Evolutionary conservation across 2,329 filamentous ascomycete species (phyloP).

Genomic region (Magnaporthiopsis incrustans): DNA sequence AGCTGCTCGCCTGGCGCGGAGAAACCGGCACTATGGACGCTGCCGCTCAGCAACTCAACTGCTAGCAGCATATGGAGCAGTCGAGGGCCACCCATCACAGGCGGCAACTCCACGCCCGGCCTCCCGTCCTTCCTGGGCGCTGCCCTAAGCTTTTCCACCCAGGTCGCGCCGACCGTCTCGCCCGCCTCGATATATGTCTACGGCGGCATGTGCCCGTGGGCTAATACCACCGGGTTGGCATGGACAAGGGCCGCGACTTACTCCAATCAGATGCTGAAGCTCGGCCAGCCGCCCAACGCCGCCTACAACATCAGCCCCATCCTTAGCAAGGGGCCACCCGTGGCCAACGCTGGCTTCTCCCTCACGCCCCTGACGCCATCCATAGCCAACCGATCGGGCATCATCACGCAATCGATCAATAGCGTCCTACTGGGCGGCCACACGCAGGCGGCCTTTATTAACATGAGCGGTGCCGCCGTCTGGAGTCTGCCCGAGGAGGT

Average conservation of each 20-base stretch:
- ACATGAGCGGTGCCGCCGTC: conserved; percentile 84
- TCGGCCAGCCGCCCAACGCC: conserved; percentile 39
- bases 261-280: conserved; percentile 67
- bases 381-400: conserved; percentile 57
- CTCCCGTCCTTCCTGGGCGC: conserved; percentile 44
- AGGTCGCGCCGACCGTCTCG: conserved; percentile 42
- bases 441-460: conserved; percentile 75
- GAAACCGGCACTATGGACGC: conserved; percentile 59
- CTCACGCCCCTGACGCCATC: conserved; percentile 67
- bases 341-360: conserved; percentile 80
- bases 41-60: conserved; percentile 36
- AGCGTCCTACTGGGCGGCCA: conserved; percentile 83
- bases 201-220: conserved; percentile 76
- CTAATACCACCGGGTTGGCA: conserved; percentile 29
- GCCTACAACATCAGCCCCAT: conserved; percentile 30
- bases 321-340: conserved; percentile 50
- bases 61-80: conserved; percentile 29
- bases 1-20: conserved; percentile 47
- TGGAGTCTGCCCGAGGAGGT: conserved; percentile 80
- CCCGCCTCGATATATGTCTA: conserved; percentile 62
- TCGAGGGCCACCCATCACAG: conserved; percentile 15
- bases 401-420: conserved; percentile 63
- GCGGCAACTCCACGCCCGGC: conserved; percentile 3
- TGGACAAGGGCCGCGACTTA: conserved; percentile 70
- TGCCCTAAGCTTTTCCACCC: conserved; percentile 60